Base-by-base conservation (phyloP, 805 yeast genomes). In the Cyberlindnera euphorbiiphila region DNA sequence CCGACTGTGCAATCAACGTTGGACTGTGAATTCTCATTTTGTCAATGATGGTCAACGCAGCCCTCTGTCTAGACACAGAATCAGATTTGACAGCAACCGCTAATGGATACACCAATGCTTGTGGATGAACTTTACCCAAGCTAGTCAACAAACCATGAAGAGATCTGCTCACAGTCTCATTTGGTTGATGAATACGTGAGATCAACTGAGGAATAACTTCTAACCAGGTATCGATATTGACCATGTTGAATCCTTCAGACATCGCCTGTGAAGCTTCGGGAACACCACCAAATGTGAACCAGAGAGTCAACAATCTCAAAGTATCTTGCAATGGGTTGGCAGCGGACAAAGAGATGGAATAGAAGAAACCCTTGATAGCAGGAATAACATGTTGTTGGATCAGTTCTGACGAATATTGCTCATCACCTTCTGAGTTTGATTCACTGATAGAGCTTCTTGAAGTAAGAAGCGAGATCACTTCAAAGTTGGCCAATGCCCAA, bases 401-500 rank as follows among this genome's bases (percentile, higher is more conserved):
- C 16, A 82, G 66, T 39, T 78, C 81, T 45, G 74, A 62, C 9
- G 71, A 62, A 29, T 59, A 58, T 4, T 58, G 56, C 12, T 54
- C 44, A 14, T 45, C 49, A 21, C 36, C 34, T 28, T 47, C 52
- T 24, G 53, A 53, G 24, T 50, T 55, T 14, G 56, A 49, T 24
- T 61, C 57, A 36, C 57, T 56, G 16, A 58, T 53, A 6, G 61
- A 59, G 37, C 60, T 54, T 43, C 57, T 42, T 25, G 67, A 55
- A 1, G 69, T 61, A 19, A 71, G 64, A 19, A 82, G 68, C 0
- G 96, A 83, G 15, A 91, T 83, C 1, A 91, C 98, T 57, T 93
- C 97, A 57, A 89, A 93, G 60, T 94, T 93, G 1, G 98, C 97
- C 55, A 94, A 68, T 0, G 98, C 98, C 99, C 99, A 93, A 56